Percentiles rank a stretch among this genome's conserved stretches.
Evolutionary conservation across 306 rosid genomes (phyloP).

Genomic region (Casuarina glauca): DNA sequence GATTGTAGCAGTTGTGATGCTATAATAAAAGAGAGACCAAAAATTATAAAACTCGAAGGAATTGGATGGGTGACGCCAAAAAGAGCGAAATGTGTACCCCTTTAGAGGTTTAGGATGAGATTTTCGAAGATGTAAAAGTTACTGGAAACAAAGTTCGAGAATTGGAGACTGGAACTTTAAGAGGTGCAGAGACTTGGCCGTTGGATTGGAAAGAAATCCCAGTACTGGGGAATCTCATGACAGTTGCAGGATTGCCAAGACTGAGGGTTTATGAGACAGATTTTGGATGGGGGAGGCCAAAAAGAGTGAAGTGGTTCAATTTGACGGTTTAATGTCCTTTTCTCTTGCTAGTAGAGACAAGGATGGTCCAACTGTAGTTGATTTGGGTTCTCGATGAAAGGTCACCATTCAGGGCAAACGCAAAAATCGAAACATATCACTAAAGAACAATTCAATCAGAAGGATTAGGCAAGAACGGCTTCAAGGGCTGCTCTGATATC

Average conservation of each 20-base stretch:
- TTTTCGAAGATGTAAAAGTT: not conserved
- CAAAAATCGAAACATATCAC: no score
- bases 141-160: constrained; percentile 14
- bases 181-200: constrained; percentile 25
- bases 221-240: not conserved
- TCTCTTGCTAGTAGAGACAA: constrained; percentile 23
- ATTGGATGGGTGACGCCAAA: not conserved
- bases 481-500: no score
- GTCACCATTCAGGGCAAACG: no score
- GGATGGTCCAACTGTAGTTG: constrained; percentile 21
- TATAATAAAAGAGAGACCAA: no score
- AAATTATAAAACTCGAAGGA: not conserved
- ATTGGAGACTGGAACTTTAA: not conserved
- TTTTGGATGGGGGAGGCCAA: constrained; percentile 32
- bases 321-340: not conserved
- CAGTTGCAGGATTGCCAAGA: constrained; percentile 26
- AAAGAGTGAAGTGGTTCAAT: constrained; percentile 28
- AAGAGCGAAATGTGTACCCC: not conserved
- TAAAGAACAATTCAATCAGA: no score
- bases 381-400: not conserved
- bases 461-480: no score
- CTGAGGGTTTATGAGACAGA: constrained; percentile 21
- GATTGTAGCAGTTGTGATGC: no score
- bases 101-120: constrained; percentile 9
- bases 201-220: not conserved